Evolutionary conservation across 2,329 filamentous ascomycete species (phyloP), one percentile per base, ranked within the genome.

Genomic region (Exophiala viscosa): DNA sequence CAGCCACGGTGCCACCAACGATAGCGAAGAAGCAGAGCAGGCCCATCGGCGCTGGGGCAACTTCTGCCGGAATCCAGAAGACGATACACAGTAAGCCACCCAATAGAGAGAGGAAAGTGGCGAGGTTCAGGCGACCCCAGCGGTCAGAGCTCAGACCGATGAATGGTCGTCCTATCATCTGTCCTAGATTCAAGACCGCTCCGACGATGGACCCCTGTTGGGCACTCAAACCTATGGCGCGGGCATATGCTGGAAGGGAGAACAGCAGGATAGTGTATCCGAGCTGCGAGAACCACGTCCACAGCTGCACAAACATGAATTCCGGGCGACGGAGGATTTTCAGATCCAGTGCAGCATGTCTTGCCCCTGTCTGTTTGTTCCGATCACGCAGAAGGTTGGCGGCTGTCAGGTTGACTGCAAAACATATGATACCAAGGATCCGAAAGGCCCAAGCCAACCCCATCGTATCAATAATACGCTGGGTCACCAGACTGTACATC

Each of bases 251-350:
- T 1, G 84, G 79, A 7, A 87, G 66, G 2, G 78, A 82, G 68
- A 85, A 87, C 2, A 86, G 71, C 1, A 87, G 67, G 0, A 83
- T 79, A 15, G 85, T 79, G 58, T 87, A 87, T 5, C 81, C 84
- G 5, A 87, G 69, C 75, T 85, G 82, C 45, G 76, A 82, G 56
- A 85, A 73, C 52, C 81, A 74, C 0, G 80, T 82, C 70, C 80
- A 87, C 3, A 64, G 70, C 17, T 83, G 70, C n/a, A 86, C 70
- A 0, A 84, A 71, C 3, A 81, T 54, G 54, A 83, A 82, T 58
- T 86, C 78, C 0, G 72, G 67, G 1, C 75, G 72, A 39, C 70
- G 73, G 59, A 85, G 77, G 5, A 84, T 64, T 3, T 70, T 68
- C 18, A 75, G 64, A 61, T 82, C 77, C 60, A 84, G 82, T 2